phyloP scores from a whole-genome alignment of 2,329 filamentous ascomycete genomes.

The Daldinia sp. region DNA sequence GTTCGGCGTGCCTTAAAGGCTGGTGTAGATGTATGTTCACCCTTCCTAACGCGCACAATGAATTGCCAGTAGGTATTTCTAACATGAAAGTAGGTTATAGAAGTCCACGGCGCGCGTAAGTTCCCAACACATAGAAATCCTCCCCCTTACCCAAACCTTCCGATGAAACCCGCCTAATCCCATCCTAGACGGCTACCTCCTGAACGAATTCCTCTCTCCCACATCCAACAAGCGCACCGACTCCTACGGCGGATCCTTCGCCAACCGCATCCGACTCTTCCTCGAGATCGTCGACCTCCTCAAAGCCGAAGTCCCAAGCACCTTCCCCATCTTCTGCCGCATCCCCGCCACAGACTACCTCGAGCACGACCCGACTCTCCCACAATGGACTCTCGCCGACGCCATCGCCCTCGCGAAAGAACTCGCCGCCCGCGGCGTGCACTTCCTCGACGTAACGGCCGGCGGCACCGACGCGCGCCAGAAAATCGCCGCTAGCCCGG shows the following conservation, averaged over 20 bases:
- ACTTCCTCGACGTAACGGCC: constrained; percentile 76
- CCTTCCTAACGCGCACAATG: not conserved
- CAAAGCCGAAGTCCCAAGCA: constrained; percentile 26
- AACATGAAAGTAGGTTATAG: constrained; percentile 47
- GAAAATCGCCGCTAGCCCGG: constrained; percentile 66
- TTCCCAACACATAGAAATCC: not conserved
- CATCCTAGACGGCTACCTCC: constrained; percentile 57
- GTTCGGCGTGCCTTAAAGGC: constrained; percentile 47
- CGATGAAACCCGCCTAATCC: too few relatives aligned
- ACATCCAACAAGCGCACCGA: constrained; percentile 57
- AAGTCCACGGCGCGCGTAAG: constrained; percentile 47
- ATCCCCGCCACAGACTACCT: constrained; percentile 82
- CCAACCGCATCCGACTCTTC: constrained; percentile 54
- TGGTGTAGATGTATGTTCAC: constrained; percentile 45
- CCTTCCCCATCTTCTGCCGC: constrained; percentile 71
- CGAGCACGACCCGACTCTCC: constrained; percentile 63
- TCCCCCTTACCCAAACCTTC: not conserved
- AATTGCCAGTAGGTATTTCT: not conserved
- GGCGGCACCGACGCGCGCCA: constrained; percentile 70
- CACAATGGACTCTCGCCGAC: constrained; percentile 74
- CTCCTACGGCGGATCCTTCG: constrained; percentile 55
- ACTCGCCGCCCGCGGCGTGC: constrained; percentile 72
- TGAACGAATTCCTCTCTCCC: constrained; percentile 56
- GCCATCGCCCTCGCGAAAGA: constrained; percentile 68
- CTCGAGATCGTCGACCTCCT: constrained; percentile 36